Evolutionary conservation across 2,329 filamentous ascomycete species (phyloP), one percentile per base, ranked within the genome.

Genomic region (Epichloe brachyelytri): DNA sequence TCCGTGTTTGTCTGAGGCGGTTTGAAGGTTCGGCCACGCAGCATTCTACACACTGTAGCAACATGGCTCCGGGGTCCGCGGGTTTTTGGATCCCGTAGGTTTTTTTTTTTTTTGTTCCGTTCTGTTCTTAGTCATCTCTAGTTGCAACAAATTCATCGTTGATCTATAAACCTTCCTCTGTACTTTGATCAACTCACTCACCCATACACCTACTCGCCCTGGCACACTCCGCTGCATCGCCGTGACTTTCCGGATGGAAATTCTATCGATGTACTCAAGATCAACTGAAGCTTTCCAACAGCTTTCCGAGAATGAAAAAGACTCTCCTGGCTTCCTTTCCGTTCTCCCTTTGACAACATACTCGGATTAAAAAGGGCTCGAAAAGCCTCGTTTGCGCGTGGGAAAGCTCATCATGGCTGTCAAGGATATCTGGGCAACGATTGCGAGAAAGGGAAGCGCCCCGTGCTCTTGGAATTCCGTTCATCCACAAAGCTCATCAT

Each of bases 401-500:
- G 22, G 3, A 45, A 19, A 40, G n/a, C 4, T 14, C 47, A 36
- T 6, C 17, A 65, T 63, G 61, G 22, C 43, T 14, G 46, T 46
- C 15, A 43, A 40, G 40, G 45, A 48, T 43, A 47, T 53, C 20
- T 55, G 56, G 57, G 51, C 43, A 20, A 34, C 30, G 15, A n/a
- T 54, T 14, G 51, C 40, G 38, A 50, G 55, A 43, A 51, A 44
- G 37, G 45, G 51, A 61, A 62, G 51, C 60, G 58, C 36, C 65
- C 64, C 2, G 20, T 57, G 15, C 51, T 64, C 17, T 54, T 67
- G 43, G 54, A 60, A 49, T 43, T 62, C 48, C 62, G 65, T 14
- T 65, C 64, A 20, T 67, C 65, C 22, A 53, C 63, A 46, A 55
- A 56, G 10, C 56, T 66, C 20, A 65, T 67, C 43, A 60, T 66